Evolutionary conservation across 1,284 basidiomycete genomes (phyloP).

Genomic region (Pseudozyma tsukubaensis): DNA sequence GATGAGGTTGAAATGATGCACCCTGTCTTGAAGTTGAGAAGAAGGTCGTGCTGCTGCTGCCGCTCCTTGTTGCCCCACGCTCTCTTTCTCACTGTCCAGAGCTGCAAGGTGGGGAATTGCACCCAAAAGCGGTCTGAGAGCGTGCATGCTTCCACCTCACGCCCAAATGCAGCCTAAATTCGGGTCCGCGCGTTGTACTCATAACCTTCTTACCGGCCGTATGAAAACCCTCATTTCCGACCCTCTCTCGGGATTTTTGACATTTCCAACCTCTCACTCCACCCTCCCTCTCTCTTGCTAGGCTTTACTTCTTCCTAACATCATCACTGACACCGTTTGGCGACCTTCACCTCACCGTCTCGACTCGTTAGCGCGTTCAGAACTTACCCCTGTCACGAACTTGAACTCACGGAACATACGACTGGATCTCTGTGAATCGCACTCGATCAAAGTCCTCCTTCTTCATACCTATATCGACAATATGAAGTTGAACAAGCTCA

Average conservation of each 20-base stretch:
- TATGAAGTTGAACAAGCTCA: slow-evolving; percentile 67
- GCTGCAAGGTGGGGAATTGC: neutral
- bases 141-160: neutral
- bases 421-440: no score
- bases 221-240: neutral
- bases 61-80: slow-evolving; percentile 19
- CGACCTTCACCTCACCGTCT: neutral
- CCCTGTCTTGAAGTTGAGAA: no score
- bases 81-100: neutral
- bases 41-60: no score
- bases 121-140: neutral
- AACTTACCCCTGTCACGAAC: no score
- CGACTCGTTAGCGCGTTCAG: neutral
- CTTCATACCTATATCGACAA: neutral
- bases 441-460: no score
- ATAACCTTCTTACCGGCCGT: slow-evolving; percentile 22
- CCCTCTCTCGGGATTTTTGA: neutral
- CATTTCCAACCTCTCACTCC: neutral
- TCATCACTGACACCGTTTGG: slow-evolving; percentile 16
- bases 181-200: slow-evolving; percentile 14
- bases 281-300: neutral
- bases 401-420: no score
- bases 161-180: slow-evolving; percentile 8
- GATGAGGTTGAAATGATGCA: no score
- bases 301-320: no score